Conservation (phyloP, 352 stramenopile genomes). For the Pythium rishiriense region DNA sequence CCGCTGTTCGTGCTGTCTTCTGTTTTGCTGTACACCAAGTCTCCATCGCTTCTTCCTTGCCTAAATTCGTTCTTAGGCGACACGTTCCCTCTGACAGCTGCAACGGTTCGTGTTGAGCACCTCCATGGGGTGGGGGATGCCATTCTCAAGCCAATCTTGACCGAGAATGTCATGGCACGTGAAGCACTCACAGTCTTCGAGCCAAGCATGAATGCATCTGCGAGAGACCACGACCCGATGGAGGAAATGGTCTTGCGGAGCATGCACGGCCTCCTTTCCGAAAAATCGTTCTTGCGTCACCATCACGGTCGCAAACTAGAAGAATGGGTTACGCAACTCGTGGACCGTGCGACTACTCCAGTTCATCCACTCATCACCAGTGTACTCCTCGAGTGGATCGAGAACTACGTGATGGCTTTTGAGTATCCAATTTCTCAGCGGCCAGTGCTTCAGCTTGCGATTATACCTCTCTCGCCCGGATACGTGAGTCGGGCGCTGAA, state of each 20-base stretch:
- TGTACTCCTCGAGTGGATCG: slow-evolving; percentile 65
- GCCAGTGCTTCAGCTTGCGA: slow-evolving; percentile 57
- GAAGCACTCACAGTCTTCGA: slow-evolving; percentile 51
- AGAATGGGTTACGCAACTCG: slow-evolving; percentile 45
- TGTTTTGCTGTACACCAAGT: slow-evolving; percentile 73
- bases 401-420: slow-evolving; percentile 78
- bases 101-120: slow-evolving; percentile 45
- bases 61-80: slow-evolving; percentile 29
- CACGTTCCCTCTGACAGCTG: slow-evolving; percentile 4
- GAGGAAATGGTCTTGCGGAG: slow-evolving; percentile 53
- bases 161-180: slow-evolving; percentile 58
- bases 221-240: slow-evolving; percentile 38
- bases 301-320: slow-evolving; percentile 57
- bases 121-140: slow-evolving; percentile 63
- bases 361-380: slow-evolving; percentile 57
- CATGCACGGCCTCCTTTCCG: slow-evolving; percentile 53
- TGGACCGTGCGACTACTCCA: slow-evolving; percentile 44
- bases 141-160: slow-evolving; percentile 66
- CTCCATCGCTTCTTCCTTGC: slow-evolving; percentile 52
- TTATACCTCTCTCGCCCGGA: slow-evolving; percentile 46
- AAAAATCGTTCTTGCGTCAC: slow-evolving; percentile 69
- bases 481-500: slow-evolving; percentile 11
- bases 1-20: slow-evolving; percentile 64
- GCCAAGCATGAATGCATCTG: slow-evolving; percentile 32
- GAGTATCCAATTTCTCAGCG: slow-evolving; percentile 65